A percentile compares a stretch with the other conserved stretches of the same genome.
Evolutionary conservation across 2,329 filamentous ascomycete genomes (phyloP).

Genomic region (Penicillium italicum): DNA sequence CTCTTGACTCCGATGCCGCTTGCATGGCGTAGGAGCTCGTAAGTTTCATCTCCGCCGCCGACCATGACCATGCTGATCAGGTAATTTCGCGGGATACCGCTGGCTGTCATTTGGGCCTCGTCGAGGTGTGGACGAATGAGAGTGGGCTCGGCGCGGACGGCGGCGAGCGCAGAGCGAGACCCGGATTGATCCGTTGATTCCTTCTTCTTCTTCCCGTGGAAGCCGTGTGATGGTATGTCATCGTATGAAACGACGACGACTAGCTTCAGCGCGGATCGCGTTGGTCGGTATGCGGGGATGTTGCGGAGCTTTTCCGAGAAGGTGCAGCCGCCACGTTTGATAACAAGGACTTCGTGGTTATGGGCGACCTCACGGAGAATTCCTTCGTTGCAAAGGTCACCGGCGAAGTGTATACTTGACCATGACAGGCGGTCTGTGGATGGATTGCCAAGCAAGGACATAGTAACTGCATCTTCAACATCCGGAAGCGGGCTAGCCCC

Average conservation of each 20-base stretch:
- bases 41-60: slow-evolving; percentile 63
- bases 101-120: slow-evolving; percentile 65
- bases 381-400: slow-evolving; percentile 59
- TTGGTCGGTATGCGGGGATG: slow-evolving; percentile 72
- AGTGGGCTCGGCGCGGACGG: slow-evolving; percentile 35
- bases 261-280: slow-evolving; percentile 64
- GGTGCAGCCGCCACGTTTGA: slow-evolving; percentile 77
- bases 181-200: not conserved
- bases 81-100: slow-evolving; percentile 65
- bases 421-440: slow-evolving; percentile 57
- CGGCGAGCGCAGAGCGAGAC: slow-evolving; percentile 39
- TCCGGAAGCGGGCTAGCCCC: slow-evolving; percentile 67
- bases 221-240: slow-evolving; percentile 32
- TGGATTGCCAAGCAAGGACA: slow-evolving; percentile 36
- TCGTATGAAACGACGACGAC: slow-evolving; percentile 72
- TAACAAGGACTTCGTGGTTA: slow-evolving; percentile 70
- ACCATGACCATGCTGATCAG: slow-evolving; percentile 82
- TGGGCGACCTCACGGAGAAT: slow-evolving; percentile 52
- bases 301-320: slow-evolving; percentile 80
- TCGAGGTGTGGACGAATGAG: slow-evolving; percentile 70
- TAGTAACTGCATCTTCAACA: slow-evolving; percentile 51
- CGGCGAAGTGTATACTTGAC: slow-evolving; percentile 68
- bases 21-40: slow-evolving; percentile 61
- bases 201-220: not conserved
- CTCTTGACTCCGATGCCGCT: slow-evolving; percentile 70